Percentiles rank a stretch among this genome's conserved stretches.
Evolutionary conservation across 306 rosid species (phyloP).

Genomic region (Fragaria nilgerrensis): DNA sequence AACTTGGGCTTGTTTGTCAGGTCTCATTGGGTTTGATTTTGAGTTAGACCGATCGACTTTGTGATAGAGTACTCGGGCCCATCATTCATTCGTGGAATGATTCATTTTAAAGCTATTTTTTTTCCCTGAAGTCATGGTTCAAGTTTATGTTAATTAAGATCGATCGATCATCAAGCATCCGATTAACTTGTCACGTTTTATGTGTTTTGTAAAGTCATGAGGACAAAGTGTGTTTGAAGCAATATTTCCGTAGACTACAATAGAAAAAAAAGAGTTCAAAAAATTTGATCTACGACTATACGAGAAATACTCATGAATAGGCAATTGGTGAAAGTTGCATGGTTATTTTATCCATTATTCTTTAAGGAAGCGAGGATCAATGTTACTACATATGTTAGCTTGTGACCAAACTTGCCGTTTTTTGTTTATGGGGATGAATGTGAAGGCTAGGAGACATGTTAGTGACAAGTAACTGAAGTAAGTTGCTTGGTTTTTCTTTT

Average conservation of each 20-base stretch:
- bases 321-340: not conserved
- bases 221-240: not conserved
- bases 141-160: no score
- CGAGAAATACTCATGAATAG: not conserved
- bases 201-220: not conserved
- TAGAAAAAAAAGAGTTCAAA: not conserved
- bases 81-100: not conserved
- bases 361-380: no score
- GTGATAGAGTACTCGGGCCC: not conserved
- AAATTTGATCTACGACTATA: not conserved
- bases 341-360: not conserved
- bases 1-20: not conserved
- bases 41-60: not conserved
- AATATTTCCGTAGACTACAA: not conserved
- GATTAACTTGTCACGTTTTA: not conserved
- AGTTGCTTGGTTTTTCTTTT: no score
- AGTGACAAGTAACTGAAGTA: not conserved
- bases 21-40: not conserved
- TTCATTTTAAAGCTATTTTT: no score
- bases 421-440: not conserved
- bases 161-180: no score
- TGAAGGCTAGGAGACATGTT: conserved; percentile 1
- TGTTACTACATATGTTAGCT: not conserved
- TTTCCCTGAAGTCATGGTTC: no score
- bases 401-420: not conserved